These are phyloP conservation scores for Oleoguttula mirabilis DNA, from an alignment of 495 filamentous ascomycete species.

Conservation along the genomic window DNA sequence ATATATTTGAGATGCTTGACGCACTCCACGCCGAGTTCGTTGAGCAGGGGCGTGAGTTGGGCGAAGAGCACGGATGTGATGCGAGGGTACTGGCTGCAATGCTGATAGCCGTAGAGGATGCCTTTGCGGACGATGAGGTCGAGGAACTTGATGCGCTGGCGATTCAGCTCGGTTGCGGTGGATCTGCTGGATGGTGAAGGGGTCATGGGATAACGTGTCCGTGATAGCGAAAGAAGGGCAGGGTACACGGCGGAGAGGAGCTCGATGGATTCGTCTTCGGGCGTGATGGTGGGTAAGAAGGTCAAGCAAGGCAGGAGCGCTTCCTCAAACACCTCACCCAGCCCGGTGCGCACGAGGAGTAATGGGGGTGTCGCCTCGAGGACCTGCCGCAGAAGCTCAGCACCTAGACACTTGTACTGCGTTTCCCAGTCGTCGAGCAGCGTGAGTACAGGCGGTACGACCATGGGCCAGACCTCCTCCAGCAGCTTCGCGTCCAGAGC, in stretches of 20 bases:
- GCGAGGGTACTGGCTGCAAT: conserved; percentile 30
- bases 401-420: conserved; percentile 46
- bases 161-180: conserved; percentile 20
- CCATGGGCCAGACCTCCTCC: conserved; percentile 55
- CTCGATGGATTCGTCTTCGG: conserved; percentile 53
- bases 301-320: conserved; percentile 60
- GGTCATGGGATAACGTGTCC: conserved; percentile 29
- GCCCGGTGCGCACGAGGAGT: conserved; percentile 58
- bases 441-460: conserved; percentile 70
- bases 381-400: conserved; percentile 46
- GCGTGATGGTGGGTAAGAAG: conserved; percentile 67
- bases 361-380: conserved; percentile 38
- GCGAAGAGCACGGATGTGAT: conserved; percentile 42
- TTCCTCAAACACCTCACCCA: conserved; percentile 68
- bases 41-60: conserved; percentile 41
- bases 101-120: conserved; percentile 34
- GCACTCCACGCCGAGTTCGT: conserved; percentile 52
- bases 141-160: conserved; percentile 17
- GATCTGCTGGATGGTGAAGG: background rate
- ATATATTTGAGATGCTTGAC: conserved; percentile 67
- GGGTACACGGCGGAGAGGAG: conserved; percentile 57
- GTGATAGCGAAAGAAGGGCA: conserved; percentile 48
- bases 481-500: conserved; percentile 31
- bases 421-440: conserved; percentile 60
- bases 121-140: conserved; percentile 24